Conservation (phyloP, 108 stramenopile species). For the Conticribra weissflogii region DNA sequence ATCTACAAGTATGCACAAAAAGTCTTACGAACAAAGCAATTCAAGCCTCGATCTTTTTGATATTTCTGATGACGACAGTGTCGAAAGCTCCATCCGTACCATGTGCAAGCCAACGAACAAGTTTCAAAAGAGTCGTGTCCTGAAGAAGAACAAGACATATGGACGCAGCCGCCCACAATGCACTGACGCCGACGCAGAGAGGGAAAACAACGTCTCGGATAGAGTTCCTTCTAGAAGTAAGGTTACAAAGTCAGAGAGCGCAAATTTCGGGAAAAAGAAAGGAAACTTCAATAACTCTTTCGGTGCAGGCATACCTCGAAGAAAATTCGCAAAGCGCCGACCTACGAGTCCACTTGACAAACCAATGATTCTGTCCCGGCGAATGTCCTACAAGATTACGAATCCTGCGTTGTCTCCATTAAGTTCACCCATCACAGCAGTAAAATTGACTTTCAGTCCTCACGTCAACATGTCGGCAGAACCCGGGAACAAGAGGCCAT, state of each 20-base stretch:
- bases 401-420: conserved; percentile 10
- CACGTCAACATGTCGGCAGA: no score
- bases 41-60: background rate
- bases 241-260: background rate
- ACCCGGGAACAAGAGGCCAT: no score
- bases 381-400: conserved; percentile 25
- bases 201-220: background rate
- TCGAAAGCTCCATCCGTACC: background rate
- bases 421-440: conserved; percentile 7
- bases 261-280: background rate
- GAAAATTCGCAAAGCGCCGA: conserved; percentile 1
- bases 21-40: background rate
- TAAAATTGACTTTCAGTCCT: conserved; percentile 14
- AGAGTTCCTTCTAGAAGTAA: background rate
- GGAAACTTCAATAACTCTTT: background rate
- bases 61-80: background rate
- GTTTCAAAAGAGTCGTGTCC: background rate
- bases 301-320: background rate
- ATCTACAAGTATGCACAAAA: background rate
- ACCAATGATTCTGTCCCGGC: conserved; percentile 29
- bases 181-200: background rate
- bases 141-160: background rate
- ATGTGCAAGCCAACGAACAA: background rate
- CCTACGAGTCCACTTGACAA: conserved; percentile 2
- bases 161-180: background rate